Conservation (phyloP, 2,329 filamentous ascomycete species). For the Hypoxylon sp. region DNA sequence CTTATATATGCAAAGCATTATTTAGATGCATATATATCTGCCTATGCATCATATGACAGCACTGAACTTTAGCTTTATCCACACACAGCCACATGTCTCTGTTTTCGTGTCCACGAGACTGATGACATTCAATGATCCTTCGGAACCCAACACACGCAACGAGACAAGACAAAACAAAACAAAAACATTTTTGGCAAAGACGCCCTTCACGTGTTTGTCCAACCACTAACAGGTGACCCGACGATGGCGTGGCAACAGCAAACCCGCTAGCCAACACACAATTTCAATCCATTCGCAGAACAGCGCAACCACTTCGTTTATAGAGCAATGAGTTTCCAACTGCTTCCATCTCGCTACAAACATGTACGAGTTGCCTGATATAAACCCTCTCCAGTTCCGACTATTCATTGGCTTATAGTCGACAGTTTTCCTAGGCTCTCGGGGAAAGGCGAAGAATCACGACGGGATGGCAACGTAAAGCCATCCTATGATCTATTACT, state of each 20-base stretch:
- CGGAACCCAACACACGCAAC: slow-evolving; percentile 7
- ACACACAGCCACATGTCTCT: too few relatives aligned
- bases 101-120: background rate
- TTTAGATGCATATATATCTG: slow-evolving; percentile 8
- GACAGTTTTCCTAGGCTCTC: background rate
- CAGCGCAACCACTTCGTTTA: background rate
- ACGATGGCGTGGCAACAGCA: slow-evolving; percentile 21
- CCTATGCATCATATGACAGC: background rate
- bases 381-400: too few relatives aligned
- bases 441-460: background rate
- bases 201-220: background rate
- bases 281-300: slow-evolving; percentile 1
- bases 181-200: background rate
- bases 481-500: too few relatives aligned
- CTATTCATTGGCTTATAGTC: background rate
- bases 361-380: background rate
- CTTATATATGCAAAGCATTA: background rate
- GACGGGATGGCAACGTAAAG: background rate
- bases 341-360: background rate
- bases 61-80: background rate
- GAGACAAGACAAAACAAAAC: slow-evolving; percentile 4
- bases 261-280: slow-evolving; percentile 1
- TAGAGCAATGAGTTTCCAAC: background rate
- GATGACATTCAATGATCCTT: background rate
- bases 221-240: slow-evolving; percentile 4